Evolutionary conservation across 345 rosid species (phyloP), one percentile per base, ranked within the genome.

Genomic region (Citrus hindsii): DNA sequence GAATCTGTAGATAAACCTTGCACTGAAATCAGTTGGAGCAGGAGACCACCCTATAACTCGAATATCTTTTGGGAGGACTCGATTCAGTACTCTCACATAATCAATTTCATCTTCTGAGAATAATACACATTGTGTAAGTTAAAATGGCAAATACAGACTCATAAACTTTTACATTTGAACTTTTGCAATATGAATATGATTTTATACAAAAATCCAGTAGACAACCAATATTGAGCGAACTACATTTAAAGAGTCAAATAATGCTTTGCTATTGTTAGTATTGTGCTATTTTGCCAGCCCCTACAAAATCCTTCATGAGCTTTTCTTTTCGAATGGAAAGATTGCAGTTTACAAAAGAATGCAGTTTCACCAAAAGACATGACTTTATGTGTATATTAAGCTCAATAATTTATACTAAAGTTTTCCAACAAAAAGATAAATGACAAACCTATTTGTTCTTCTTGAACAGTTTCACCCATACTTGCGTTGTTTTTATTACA

Each of bases 1-100:
- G 68, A 80, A 83, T 75, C 25, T 66, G 74, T 33, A 69, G 73
- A 65, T 69, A 76, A 74, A 95, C 99, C 99, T 95, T 88, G 99
- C 98, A 82, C 88, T 91, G 85, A 95, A 95, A 86, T 84, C 97
- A 78, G 72, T 33, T 80, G 97, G 90, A 87, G 81, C 91, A 35
- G 99, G 95, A 87, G 93, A 88, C 99, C 99, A 95, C 82, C 98
- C 98, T 27, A 88, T 74, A 67, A 93, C 88, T 79, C 95, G 94
- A 77, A 93, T 92, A 84, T 95, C 98, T 62, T 87, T 87, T 67
- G 98, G 99, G 79, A 95, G 95, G 81, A 83, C 95, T 77, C 96
- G 92, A 87, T 95, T 93, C 83, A 93, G 84, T 71, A 90, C 88
- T 86, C 89, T 88, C 79, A 93, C 97, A 78, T 95, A 95, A 83